These are phyloP conservation scores for Ampelomyces quisqualis DNA, from an alignment of 2,329 filamentous ascomycete genomes.

Conservation along the genomic window DNA sequence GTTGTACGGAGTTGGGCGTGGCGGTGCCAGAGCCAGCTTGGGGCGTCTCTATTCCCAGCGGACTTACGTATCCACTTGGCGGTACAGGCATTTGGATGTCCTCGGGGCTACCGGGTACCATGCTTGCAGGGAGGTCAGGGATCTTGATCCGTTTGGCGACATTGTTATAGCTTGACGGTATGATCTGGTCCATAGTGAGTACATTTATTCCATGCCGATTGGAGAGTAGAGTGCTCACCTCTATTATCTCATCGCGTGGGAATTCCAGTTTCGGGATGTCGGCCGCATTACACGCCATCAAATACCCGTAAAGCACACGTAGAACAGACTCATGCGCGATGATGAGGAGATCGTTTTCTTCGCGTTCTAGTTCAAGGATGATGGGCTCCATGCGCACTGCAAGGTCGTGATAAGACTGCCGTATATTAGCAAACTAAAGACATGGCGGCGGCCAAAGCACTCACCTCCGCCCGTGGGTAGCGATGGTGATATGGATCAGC, in stretches of 20 bases:
- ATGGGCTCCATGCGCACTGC: constrained; percentile 98
- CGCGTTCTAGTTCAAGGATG: constrained; percentile 93
- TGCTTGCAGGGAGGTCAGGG: constrained; percentile 62
- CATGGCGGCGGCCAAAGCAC: too few relatives aligned
- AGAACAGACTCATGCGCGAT: constrained; percentile 98
- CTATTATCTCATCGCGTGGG: constrained; percentile 94
- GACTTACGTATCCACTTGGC: constrained; percentile 53
- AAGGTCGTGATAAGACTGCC: constrained; percentile 91
- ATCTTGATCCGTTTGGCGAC: constrained; percentile 90
- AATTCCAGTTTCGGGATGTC: constrained; percentile 93
- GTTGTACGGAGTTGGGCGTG: constrained; percentile 26
- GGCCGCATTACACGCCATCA: constrained; percentile 96
- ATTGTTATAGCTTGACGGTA: constrained; percentile 96
- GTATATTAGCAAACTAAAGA: constrained; percentile 29
- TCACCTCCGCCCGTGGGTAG: constrained; percentile 88
- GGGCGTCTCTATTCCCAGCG: constrained; percentile 46
- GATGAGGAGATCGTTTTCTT: constrained; percentile 96
- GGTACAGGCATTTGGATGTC: constrained; percentile 78
- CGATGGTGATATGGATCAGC: constrained; percentile 95
- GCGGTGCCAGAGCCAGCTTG: constrained; percentile 30
- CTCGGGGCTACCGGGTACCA: constrained; percentile 76
- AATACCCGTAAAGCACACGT: constrained; percentile 91
- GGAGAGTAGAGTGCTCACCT: constrained; percentile 54
- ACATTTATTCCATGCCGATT: constrained; percentile 1
- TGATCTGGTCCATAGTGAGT: constrained; percentile 59